Evolutionary conservation across 768 basidiomycete species (phyloP).

Genomic region (Leucocoprinus sp.): DNA sequence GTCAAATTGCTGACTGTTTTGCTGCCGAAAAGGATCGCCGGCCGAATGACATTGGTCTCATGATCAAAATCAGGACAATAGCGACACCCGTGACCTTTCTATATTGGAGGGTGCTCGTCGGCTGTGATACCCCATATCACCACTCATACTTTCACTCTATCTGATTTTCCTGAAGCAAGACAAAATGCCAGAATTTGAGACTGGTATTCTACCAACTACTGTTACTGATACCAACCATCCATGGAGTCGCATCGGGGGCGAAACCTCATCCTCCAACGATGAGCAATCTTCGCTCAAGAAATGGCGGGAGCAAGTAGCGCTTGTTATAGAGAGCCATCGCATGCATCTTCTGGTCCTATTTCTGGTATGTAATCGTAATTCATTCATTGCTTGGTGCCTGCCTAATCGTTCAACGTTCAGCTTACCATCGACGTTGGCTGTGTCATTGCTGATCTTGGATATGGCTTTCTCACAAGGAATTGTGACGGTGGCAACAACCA

Average conservation of each 20-base stretch:
- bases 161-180: not conserved
- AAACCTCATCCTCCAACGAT: not conserved
- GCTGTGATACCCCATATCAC: not conserved
- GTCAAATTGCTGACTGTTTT: too few species aligned
- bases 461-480: constrained; percentile 49
- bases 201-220: constrained; percentile 33
- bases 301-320: constrained; percentile 23
- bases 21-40: too few species aligned
- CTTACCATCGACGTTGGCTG: constrained; percentile 58
- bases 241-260: constrained; percentile 5
- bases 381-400: not conserved
- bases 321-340: constrained; percentile 49
- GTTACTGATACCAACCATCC: not conserved
- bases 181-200: constrained; percentile 34
- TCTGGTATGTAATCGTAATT: constrained; percentile 8
- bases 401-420: constrained; percentile 19
- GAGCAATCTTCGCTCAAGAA: constrained; percentile 18
- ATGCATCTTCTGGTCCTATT: constrained; percentile 29
- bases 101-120: too few species aligned
- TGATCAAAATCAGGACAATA: too few species aligned
- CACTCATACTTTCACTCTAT: not conserved
- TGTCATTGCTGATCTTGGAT: constrained; percentile 66
- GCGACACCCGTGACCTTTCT: too few species aligned
- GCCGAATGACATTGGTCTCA: too few species aligned
- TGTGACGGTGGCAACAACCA: constrained; percentile 37